These are phyloP conservation scores for Wickerhamiella azymoides DNA, from an alignment of 805 yeast genomes.

Conservation along the genomic window DNA sequence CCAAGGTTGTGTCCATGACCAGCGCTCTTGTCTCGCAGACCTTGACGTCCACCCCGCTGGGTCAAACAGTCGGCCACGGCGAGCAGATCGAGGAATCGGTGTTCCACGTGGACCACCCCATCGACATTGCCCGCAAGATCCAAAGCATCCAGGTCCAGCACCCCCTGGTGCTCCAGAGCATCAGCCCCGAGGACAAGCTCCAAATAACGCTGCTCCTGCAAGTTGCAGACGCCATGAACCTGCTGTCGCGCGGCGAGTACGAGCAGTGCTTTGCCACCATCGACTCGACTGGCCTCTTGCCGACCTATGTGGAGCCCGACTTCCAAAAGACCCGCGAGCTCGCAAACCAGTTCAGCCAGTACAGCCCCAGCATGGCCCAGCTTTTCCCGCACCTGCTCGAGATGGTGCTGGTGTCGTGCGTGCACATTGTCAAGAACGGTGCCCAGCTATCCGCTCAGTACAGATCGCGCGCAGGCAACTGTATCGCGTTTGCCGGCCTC, in stretches of 20 bases:
- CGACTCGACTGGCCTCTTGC: slow-evolving; percentile 45
- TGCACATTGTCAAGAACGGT: slow-evolving; percentile 31
- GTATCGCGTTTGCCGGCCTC: slow-evolving; percentile 92
- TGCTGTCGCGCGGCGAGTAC: slow-evolving; percentile 44
- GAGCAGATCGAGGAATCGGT: slow-evolving; percentile 16
- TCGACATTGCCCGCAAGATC: slow-evolving; percentile 28
- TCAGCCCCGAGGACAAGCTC: slow-evolving; percentile 42
- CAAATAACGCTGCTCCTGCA: slow-evolving; percentile 52
- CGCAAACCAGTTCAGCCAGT: slow-evolving; percentile 51
- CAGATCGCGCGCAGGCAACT: slow-evolving; percentile 45
- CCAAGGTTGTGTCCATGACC: slow-evolving; percentile 60
- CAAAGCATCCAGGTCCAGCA: slow-evolving; percentile 35
- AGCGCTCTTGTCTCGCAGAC: slow-evolving; percentile 69
- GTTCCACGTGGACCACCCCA: slow-evolving; percentile 19
- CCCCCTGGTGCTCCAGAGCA: slow-evolving; percentile 42
- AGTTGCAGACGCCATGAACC: slow-evolving; percentile 52
- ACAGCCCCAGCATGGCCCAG: slow-evolving; percentile 60
- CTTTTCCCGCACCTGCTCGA: slow-evolving; percentile 69
- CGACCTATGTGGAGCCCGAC: slow-evolving; percentile 27
- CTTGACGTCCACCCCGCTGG: slow-evolving; percentile 55
- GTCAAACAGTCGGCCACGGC: slow-evolving; percentile 34
- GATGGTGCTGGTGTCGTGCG: slow-evolving; percentile 66
- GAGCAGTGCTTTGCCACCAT: slow-evolving; percentile 42
- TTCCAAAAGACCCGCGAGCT: slow-evolving; percentile 46
- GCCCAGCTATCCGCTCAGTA: slow-evolving; percentile 15